phyloP scores from a whole-genome alignment of 208 protist genomes.

The Leishmania aethiopica region DNA sequence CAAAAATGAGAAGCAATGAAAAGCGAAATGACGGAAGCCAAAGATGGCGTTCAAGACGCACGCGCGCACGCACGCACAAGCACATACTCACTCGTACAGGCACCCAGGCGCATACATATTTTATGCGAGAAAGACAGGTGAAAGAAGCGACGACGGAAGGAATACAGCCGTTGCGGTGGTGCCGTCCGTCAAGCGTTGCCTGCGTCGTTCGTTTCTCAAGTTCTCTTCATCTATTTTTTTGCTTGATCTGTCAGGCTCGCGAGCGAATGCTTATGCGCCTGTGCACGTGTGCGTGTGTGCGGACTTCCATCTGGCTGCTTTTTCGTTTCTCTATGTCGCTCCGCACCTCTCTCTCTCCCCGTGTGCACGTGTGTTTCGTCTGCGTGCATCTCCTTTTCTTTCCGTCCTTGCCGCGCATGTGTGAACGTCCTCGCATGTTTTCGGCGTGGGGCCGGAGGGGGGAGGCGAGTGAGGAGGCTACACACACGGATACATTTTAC shows the following conservation, averaged over 20 bases:
- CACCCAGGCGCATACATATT: neutral
- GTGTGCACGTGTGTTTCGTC: neutral
- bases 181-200: neutral
- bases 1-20: no score
- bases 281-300: neutral
- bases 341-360: neutral
- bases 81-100: no score
- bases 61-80: no score
- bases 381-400: conserved; percentile 1
- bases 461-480: neutral
- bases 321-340: neutral
- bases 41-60: no score
- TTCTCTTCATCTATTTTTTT: neutral
- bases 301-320: neutral
- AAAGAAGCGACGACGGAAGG: neutral
- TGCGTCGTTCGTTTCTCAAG: neutral
- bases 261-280: neutral
- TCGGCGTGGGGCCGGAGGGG: no score
- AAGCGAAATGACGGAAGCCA: no score
- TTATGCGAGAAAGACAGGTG: neutral
- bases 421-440: neutral
- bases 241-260: neutral
- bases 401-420: neutral
- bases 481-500: neutral
- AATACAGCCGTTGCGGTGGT: neutral